phyloP scores from a whole-genome alignment of 2,329 filamentous ascomycete species.

The Pseudogymnoascus sp. region DNA sequence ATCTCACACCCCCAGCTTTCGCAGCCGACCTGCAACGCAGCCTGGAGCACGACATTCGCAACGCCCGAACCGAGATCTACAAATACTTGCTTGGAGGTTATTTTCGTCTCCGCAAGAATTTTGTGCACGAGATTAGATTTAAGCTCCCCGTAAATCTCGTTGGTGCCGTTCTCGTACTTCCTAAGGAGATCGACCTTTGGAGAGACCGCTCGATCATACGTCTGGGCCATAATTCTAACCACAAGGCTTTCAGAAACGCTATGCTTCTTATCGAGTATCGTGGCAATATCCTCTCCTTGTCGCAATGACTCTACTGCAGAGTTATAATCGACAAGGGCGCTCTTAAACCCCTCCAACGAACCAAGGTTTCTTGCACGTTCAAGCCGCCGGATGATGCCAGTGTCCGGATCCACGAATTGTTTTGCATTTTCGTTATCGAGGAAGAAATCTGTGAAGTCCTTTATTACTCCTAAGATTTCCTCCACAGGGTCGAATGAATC shows the following conservation, averaged over 20 bases:
- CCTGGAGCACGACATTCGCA: constrained; percentile 90
- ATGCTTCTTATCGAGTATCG: constrained; percentile 62
- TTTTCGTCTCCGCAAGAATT: constrained; percentile 67
- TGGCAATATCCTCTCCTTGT: constrained; percentile 62
- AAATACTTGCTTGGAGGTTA: constrained; percentile 80
- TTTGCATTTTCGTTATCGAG: constrained; percentile 62
- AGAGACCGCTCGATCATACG: constrained; percentile 87
- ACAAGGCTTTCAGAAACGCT: constrained; percentile 65
- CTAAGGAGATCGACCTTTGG: constrained; percentile 76
- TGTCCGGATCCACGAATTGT: constrained; percentile 62
- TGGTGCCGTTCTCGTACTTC: constrained; percentile 81
- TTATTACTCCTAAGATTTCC: constrained; percentile 64
- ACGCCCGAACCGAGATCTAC: constrained; percentile 94
- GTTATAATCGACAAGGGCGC: constrained; percentile 73
- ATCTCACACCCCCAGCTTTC: constrained; percentile 96
- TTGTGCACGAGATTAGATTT: constrained; percentile 75
- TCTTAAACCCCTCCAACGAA: constrained; percentile 59
- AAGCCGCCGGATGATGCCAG: constrained; percentile 68
- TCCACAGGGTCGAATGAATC: constrained; percentile 72
- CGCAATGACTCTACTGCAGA: constrained; percentile 57
- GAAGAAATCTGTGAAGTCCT: constrained; percentile 67
- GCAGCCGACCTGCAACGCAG: constrained; percentile 85
- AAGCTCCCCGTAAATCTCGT: constrained; percentile 92
- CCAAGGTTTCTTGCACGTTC: constrained; percentile 61
- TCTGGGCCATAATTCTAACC: constrained; percentile 75